These are phyloP conservation scores for Claviceps sorghi DNA, from an alignment of 2,329 filamentous ascomycete species.

Conservation along the genomic window DNA sequence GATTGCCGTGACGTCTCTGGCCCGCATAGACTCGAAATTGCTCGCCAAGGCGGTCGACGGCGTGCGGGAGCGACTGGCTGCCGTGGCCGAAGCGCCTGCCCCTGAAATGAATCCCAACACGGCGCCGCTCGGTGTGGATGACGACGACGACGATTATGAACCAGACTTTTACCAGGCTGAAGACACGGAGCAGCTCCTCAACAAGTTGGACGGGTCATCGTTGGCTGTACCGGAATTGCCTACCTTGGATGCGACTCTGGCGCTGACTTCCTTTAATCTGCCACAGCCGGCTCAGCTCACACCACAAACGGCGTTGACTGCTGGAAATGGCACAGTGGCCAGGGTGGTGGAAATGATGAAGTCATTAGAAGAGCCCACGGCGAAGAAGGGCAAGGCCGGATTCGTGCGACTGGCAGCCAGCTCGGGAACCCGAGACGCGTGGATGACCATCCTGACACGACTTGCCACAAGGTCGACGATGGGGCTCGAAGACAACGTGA, in stretches of 20 bases:
- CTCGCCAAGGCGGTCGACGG: conserved; percentile 60
- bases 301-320: conserved; percentile 54
- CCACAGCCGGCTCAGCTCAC: conserved; percentile 63
- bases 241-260: conserved; percentile 31
- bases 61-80: conserved; percentile 34
- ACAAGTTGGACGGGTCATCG: conserved; percentile 60
- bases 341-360: conserved; percentile 69
- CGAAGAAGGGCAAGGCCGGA: conserved; percentile 52
- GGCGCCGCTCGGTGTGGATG: conserved; percentile 49
- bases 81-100: conserved; percentile 30
- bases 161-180: conserved; percentile 70
- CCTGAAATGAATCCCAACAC: conserved; percentile 41
- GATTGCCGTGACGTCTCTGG: conserved; percentile 68
- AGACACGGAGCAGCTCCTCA: conserved; percentile 61
- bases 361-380: conserved; percentile 50
- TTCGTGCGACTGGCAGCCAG: conserved; percentile 75
- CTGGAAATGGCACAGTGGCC: conserved; percentile 59
- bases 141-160: conserved; percentile 80
- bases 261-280: conserved; percentile 65
- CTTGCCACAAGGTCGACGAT: conserved; percentile 67
- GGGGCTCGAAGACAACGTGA: conserved; percentile 45
- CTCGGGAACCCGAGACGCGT: conserved; percentile 73
- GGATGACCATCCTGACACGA: conserved; percentile 76
- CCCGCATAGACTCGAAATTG: conserved; percentile 52
- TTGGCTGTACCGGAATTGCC: conserved; percentile 24